Evolutionary conservation across 345 rosid genomes (phyloP), one percentile per base, ranked within the genome.

Genomic region (Dimocarpus longan): DNA sequence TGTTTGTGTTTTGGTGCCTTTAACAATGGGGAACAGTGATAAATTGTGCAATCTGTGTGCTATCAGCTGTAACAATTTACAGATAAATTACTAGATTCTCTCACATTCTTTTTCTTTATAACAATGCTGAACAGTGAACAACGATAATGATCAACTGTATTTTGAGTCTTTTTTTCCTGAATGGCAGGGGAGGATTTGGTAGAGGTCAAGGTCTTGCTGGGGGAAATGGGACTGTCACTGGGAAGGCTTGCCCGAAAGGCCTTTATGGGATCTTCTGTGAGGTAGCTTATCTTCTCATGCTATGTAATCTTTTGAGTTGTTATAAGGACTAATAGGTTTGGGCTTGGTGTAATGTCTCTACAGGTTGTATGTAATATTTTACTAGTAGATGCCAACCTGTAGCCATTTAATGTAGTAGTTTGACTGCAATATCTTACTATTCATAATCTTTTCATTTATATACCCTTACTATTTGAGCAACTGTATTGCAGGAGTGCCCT

Each of bases 211-310:
- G 94, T 71, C 88, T 57, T 85, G 46, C 86, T 75, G 98, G 98
- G 67, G 93, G 76, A 80, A 82, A 85, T 59, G 98, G 97, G 42
- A 90, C 97, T 71, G 85, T 92, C 72, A 95, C 98, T 11, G 98
- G 98, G 78, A 95, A 85, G 83, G 88, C 91, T 66, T 95, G 98
- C 82, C 97, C 98, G 9, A 83, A 84, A 80, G 98, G 98, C 39
- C 97, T 95, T 65, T 88, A 88, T 86, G 98, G 98, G 24, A 83
- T 90, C 76, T 95, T 88, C 79, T 95, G 98, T 73, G 86, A 93
- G 98, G 98, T 91, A 89, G 11, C 48, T 69, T 67, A 80, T 62
- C 59, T 68, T 73, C 48, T 22, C 28, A 54, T 16, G n/a, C 32
- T 26, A 32, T 21, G 50, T 65, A 9, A 52, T 63, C 42, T 76